Conservation (phyloP, 495 filamentous ascomycete species). For the Aspergillus homomorphus region DNA sequence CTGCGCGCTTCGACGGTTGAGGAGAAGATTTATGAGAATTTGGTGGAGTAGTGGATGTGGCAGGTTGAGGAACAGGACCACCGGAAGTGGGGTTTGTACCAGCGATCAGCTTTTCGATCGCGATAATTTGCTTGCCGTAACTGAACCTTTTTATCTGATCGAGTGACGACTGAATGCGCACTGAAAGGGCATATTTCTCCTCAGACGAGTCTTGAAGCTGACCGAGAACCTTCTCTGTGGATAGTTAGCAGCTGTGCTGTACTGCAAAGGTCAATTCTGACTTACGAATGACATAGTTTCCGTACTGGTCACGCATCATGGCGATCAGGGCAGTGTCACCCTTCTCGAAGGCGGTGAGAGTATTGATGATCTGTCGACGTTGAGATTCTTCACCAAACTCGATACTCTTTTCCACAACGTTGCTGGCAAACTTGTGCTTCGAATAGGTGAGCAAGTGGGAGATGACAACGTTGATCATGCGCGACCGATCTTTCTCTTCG, state of each 20-base stretch:
- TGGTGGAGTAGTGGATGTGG: constrained; percentile 41
- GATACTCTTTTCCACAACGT: constrained; percentile 96
- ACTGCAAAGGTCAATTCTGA: constrained; percentile 18
- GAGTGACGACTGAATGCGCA: constrained; percentile 72
- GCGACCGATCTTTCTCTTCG: constrained; percentile 66
- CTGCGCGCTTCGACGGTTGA: constrained; percentile 37
- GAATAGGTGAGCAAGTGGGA: constrained; percentile 69
- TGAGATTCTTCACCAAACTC: constrained; percentile 67
- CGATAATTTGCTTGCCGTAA: constrained; percentile 76
- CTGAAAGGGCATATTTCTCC: constrained; percentile 53
- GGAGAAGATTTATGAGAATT: constrained; percentile 49
- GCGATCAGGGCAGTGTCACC: constrained; percentile 65
- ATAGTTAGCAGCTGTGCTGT: constrained; percentile 6
- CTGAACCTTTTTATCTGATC: constrained; percentile 66
- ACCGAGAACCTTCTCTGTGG: constrained; percentile 72
- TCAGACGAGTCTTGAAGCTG: constrained; percentile 64
- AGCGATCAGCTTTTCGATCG: constrained; percentile 62
- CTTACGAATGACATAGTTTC: constrained; percentile 97
- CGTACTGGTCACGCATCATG: constrained; percentile 88
- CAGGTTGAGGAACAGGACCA: constrained; percentile 25
- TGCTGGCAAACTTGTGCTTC: constrained; percentile 96
- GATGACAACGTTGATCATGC: constrained; percentile 71
- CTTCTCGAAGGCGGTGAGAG: constrained; percentile 58
- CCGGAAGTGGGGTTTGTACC: constrained; percentile 31
- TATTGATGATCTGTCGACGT: constrained; percentile 65